phyloP scores from a whole-genome alignment of 2,329 filamentous ascomycete species.

The Capronia americana region DNA sequence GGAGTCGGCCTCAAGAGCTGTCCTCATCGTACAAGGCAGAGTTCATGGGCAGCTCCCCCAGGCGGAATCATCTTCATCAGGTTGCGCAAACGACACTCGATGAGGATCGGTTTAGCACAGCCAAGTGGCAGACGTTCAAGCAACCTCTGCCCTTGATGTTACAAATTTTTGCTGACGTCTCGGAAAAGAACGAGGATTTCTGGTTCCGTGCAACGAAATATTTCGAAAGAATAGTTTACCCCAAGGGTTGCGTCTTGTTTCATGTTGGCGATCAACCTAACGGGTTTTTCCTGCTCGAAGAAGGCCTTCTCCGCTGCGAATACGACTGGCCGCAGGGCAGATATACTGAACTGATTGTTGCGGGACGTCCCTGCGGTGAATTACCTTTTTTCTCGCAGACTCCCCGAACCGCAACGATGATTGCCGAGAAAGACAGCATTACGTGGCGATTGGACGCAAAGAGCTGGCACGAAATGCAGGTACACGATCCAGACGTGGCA shows the following conservation, averaged over 20 bases:
- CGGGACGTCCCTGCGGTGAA: conserved; percentile 93
- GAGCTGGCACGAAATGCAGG: conserved; percentile 75
- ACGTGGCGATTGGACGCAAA: conserved; percentile 79
- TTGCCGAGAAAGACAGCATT: conserved; percentile 80
- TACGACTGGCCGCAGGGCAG: conserved; percentile 89
- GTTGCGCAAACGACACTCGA: conserved; percentile 80
- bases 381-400: conserved; percentile 96
- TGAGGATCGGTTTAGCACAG: conserved; percentile 62
- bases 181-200: conserved; percentile 87
- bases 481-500: conserved; percentile 75
- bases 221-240: conserved; percentile 73
- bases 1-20: conserved; percentile 31
- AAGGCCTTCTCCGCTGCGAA: conserved; percentile 85
- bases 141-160: conserved; percentile 90
- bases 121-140: conserved; percentile 83
- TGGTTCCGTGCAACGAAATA: conserved; percentile 83
- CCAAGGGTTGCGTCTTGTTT: conserved; percentile 76
- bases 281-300: conserved; percentile 89
- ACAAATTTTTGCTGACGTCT: conserved; percentile 92
- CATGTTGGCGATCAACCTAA: conserved; percentile 75
- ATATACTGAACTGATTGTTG: conserved; percentile 89
- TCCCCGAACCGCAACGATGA: conserved; percentile 81
- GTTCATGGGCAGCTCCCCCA: conserved; percentile 73
- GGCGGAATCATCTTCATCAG: conserved; percentile 75
- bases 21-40: conserved; percentile 52